These are phyloP conservation scores for Westerdykella sp. DNA, from an alignment of 2,329 filamentous ascomycete genomes.

Conservation along the genomic window DNA sequence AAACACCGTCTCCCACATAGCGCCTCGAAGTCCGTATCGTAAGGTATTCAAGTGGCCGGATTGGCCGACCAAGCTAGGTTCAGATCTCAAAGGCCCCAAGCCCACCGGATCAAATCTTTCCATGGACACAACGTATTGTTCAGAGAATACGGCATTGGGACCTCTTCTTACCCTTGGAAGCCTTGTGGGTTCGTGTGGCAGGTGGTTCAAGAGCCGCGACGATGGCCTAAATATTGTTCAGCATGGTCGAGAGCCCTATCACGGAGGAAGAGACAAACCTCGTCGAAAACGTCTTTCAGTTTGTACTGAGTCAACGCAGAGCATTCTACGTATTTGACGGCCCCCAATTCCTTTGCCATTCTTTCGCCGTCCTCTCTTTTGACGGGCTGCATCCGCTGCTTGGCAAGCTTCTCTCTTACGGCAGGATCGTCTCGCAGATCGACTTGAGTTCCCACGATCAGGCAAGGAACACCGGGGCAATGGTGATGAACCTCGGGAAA, in stretches of 20 bases:
- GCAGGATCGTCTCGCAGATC: slow-evolving; percentile 86
- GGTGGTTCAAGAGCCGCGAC: slow-evolving; percentile 91
- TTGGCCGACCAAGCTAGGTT: slow-evolving; percentile 26
- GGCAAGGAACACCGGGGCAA: slow-evolving; percentile 92
- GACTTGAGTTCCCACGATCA: slow-evolving; percentile 96
- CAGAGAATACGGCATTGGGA: slow-evolving; percentile 35
- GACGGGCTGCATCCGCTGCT: slow-evolving; percentile 95
- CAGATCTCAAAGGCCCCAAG: slow-evolving; percentile 19
- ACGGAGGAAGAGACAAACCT: slow-evolving; percentile 54
- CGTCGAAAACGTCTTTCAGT: slow-evolving; percentile 97
- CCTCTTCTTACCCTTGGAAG: slow-evolving; percentile 30
- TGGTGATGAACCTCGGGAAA: slow-evolving; percentile 98
- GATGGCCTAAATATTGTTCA: slow-evolving; percentile 61
- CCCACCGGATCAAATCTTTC: slow-evolving; percentile 1
- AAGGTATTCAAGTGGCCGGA: slow-evolving; percentile 37
- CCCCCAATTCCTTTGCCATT: slow-evolving; percentile 96
- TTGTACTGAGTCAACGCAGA: slow-evolving; percentile 97
- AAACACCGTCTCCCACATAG: slow-evolving; percentile 36
- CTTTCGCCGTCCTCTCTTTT: slow-evolving; percentile 86
- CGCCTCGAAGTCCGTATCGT: slow-evolving; percentile 29
- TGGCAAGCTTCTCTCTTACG: slow-evolving; percentile 83
- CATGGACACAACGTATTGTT: slow-evolving; percentile 1
- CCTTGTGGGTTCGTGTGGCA: slow-evolving; percentile 59
- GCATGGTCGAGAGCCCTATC: slow-evolving; percentile 1
- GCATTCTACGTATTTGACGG: slow-evolving; percentile 98